Evolutionary conservation across 768 basidiomycete genomes (phyloP).

Genomic region (Hemileccinum impolitum): DNA sequence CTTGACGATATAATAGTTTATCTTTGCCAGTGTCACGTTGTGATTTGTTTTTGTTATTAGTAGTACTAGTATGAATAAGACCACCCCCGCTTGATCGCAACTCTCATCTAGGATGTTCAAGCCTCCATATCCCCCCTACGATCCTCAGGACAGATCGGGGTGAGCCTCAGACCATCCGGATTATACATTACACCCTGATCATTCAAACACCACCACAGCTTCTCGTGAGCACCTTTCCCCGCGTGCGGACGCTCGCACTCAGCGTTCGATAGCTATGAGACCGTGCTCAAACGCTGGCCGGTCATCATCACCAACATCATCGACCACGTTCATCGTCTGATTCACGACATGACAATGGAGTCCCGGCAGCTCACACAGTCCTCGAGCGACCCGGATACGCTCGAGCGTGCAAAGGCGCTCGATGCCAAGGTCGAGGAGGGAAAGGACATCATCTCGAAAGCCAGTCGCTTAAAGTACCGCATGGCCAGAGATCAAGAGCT

Average conservation of each 20-base stretch:
- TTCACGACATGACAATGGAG: conserved; percentile 56
- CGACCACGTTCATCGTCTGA: conserved; percentile 67
- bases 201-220: conserved; percentile 41
- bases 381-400: neutral
- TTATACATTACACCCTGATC: too few relatives aligned
- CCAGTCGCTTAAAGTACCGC: conserved; percentile 80
- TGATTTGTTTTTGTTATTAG: too few relatives aligned
- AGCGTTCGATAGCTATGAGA: conserved; percentile 57
- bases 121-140: conserved; percentile 65
- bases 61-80: too few relatives aligned
- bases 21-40: too few relatives aligned
- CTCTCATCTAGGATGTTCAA: conserved; percentile 34
- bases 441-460: conserved; percentile 66
- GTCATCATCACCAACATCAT: conserved; percentile 80
- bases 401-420: conserved; percentile 23
- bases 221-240: conserved; percentile 46
- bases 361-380: conserved; percentile 20
- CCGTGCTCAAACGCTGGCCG: conserved; percentile 77
- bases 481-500: conserved; percentile 76
- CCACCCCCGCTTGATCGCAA: neutral
- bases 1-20: too few relatives aligned
- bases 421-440: conserved; percentile 65
- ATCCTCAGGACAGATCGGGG: conserved; percentile 68
- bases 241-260: neutral
- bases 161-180: conserved; percentile 34